These are phyloP conservation scores for Flaveria brownii DNA, from an alignment of 129 eudicot genomes.

Conservation along the genomic window DNA sequence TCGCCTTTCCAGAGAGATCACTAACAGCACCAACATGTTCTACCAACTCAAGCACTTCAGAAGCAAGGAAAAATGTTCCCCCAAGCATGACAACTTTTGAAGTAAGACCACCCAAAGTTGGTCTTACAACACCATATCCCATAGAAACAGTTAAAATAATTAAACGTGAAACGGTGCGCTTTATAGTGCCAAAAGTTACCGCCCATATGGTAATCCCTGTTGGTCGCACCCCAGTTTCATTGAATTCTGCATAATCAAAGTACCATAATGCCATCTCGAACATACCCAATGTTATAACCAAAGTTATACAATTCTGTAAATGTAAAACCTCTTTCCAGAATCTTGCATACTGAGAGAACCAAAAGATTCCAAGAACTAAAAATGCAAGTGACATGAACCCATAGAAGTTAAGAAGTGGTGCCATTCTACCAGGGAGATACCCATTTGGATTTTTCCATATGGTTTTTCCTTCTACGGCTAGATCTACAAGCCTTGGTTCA, in stretches of 20 bases:
- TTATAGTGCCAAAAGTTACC: constrained; percentile 86
- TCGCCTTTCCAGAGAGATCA: constrained; percentile 96
- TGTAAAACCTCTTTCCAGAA: constrained; percentile 96
- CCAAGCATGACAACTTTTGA: constrained; percentile 89
- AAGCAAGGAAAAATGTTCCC: constrained; percentile 87
- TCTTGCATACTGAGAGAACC: constrained; percentile 99
- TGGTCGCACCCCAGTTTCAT: constrained; percentile 85
- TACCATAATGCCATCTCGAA: constrained; percentile 99
- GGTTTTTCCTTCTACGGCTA: constrained; percentile 76
- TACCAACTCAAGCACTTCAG: constrained; percentile 92
- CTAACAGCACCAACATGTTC: constrained; percentile 97
- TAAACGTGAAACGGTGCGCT: constrained; percentile 81
- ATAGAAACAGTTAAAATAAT: constrained; percentile 87
- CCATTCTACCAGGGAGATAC: constrained; percentile 98
- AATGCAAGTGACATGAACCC: constrained; percentile 97
- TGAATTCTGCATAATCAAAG: constrained; percentile 95
- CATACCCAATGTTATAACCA: constrained; percentile 96
- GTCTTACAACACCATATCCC: constrained; percentile 99
- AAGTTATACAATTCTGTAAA: constrained; percentile 83
- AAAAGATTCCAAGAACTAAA: constrained; percentile 77
- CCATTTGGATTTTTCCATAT: constrained; percentile 96
- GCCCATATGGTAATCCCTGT: constrained; percentile 94
- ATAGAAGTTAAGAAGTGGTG: constrained; percentile 89
- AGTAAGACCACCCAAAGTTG: constrained; percentile 96
- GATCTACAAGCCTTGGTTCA: constrained; percentile 63